Evolutionary conservation across 768 basidiomycete species (phyloP).

Genomic region (Boletales sp.): DNA sequence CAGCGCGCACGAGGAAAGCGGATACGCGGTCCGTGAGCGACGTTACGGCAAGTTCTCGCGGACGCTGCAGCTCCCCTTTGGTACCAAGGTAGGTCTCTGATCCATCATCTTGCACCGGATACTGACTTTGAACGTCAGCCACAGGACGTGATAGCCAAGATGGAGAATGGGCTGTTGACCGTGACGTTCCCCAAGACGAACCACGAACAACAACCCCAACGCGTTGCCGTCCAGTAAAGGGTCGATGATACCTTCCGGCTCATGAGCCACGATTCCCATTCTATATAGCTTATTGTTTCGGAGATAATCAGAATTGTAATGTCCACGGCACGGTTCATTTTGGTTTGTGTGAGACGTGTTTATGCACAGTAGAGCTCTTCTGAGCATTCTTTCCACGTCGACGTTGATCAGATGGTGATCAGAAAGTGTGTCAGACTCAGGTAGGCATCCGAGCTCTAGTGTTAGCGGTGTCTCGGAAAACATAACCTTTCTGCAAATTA

Average conservation of each 20-base stretch:
- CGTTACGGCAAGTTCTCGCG: constrained; percentile 44
- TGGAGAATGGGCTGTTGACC: constrained; percentile 45
- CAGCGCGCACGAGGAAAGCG: constrained; percentile 31
- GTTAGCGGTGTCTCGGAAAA: too few species aligned
- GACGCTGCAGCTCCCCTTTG: constrained; percentile 43
- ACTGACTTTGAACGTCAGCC: constrained; percentile 22
- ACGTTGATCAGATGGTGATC: too few species aligned
- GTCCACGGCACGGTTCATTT: too few species aligned
- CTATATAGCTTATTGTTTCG: not conserved
- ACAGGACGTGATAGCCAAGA: constrained; percentile 43
- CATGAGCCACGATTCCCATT: too few species aligned
- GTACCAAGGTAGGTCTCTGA: constrained; percentile 38
- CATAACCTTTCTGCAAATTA: too few species aligned
- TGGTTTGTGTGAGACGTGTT: too few species aligned
- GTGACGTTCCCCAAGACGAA: constrained; percentile 46
- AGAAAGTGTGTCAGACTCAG: too few species aligned
- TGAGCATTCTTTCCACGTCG: too few species aligned
- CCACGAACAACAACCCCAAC: constrained; percentile 40
- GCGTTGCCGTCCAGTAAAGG: constrained; percentile 25
- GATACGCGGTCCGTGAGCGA: constrained; percentile 43
- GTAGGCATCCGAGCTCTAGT: too few species aligned
- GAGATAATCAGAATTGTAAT: too few species aligned
- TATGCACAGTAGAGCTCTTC: too few species aligned
- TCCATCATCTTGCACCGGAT: not conserved
- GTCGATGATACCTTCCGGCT: not conserved